Evolutionary conservation across 257 asterid species (phyloP), one percentile per base, ranked within the genome.

Genomic region (Jasminum sambac): DNA sequence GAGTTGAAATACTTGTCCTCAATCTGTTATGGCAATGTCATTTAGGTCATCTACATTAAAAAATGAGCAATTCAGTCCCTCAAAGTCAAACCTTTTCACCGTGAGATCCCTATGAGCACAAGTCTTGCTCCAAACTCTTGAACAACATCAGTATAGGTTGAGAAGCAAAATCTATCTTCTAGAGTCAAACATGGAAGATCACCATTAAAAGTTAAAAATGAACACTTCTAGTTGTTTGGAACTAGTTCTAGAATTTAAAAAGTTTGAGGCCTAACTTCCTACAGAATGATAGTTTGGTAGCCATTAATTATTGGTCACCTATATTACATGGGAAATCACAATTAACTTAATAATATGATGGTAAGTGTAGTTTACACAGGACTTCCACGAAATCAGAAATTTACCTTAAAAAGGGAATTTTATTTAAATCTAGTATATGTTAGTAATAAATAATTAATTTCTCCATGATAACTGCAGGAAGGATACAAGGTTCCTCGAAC

Each of bases 401-500:
- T 30, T 30, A 30, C 36, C 36, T 1, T 1, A 4, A 30, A 30
- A 48, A 6, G 11, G 5, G 4, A 48, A 7, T n/a, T 48, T 48
- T 46, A 16, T 13, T 13, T 46, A 14, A 14, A 16, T 14, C 6
- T 46, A 14, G 9, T 16, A n/a, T 48, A 48, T 16, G n/a, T n/a
- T 16, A 48, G 58, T n/a, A 12, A 48, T 48, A 48, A n/a, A 50
- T 76, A 0, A 78, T 78, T 1, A 55, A 19, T 55, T 55, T 19
- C 2, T 55, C 13, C 34, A 9, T 21, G 26, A 19, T 9, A 55
- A 72, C 9, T 61, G 67, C 93, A 94, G 99, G 98, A 94, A 63
- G 96, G 86, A 0, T 94, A 80, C 88, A 79, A 85, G 81, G 98
- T 94, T 69, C 85, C 93, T 2, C 77, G 80, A 69, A 77, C 88